Base-by-base conservation (phyloP, 768 basidiomycete species). In the Lactifluus hygrophoroides region DNA sequence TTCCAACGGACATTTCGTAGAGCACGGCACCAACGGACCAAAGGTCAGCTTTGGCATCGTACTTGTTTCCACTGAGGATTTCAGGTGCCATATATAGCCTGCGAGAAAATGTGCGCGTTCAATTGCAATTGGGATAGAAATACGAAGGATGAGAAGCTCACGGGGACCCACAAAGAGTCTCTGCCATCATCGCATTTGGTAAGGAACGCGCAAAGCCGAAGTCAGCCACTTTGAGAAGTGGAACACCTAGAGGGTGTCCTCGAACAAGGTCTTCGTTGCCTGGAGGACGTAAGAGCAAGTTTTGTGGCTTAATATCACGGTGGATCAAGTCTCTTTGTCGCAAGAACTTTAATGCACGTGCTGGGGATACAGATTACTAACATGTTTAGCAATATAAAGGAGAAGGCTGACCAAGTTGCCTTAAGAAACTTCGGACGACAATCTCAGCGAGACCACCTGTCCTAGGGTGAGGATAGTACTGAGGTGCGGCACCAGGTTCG, bases 41-140 rank as follows among this genome's bases (percentile, higher is more conserved):
- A 1, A 99, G 78, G 69, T 99, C 96, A 11, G 91, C 96, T 69
- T 93, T 95, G 19, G 94, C 94, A 69, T 96, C 94, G 71, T 99
- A 98, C 69, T 94, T 94, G 73, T 98, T 88, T 70, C 96, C 96
- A 16, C 90, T 84, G 11, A 99, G 75, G 66, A 99, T 98, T 72
- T 99, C 96, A 0, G 96, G 96, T 0, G 96, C 96, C 96, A 98
- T 99, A 74, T 99, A 99, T 30, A 99, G 73, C 48, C 92, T 94
- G 56, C 6, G 14, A 47, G 54, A 16, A 32, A 44, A n/a, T 9
- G n/a, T 16, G 19, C 6, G 47, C 27, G 28, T 27, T 58, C 3
- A 28, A 34, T 30, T 23, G 27, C 8, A 7, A 25, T 17, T 5
- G 16, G 11, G 21, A 2, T 9, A 27, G 1, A 19, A 19, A 19